Evolutionary conservation across 768 basidiomycete genomes (phyloP).

Genomic region (Lentinula edodes): DNA sequence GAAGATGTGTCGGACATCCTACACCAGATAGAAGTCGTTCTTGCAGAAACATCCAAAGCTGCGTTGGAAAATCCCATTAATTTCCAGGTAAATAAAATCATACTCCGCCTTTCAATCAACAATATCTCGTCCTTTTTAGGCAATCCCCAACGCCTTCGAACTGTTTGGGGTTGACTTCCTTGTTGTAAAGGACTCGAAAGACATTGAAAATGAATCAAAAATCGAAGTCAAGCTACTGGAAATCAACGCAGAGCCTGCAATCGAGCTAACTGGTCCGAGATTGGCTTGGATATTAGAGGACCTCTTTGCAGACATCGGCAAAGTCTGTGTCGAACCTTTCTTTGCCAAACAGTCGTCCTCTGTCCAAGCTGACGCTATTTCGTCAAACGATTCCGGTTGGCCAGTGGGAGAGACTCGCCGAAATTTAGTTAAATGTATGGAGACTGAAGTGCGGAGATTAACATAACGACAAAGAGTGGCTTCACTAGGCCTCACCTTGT

Average conservation of each 20-base stretch:
- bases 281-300: slow-evolving; percentile 78
- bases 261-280: slow-evolving; percentile 84
- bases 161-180: slow-evolving; percentile 94
- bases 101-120: background rate
- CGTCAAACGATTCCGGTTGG: slow-evolving; percentile 27
- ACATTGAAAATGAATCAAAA: slow-evolving; percentile 9
- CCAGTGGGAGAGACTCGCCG: slow-evolving; percentile 44
- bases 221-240: slow-evolving; percentile 77
- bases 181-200: slow-evolving; percentile 40
- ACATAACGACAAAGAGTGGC: background rate
- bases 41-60: slow-evolving; percentile 83
- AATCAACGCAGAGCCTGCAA: slow-evolving; percentile 93
- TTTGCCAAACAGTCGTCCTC: slow-evolving; percentile 21
- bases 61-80: slow-evolving; percentile 76
- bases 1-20: slow-evolving; percentile 42
- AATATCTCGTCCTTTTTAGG: slow-evolving; percentile 31
- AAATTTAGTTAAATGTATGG: slow-evolving; percentile 64
- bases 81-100: slow-evolving; percentile 60
- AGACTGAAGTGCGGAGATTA: slow-evolving; percentile 16
- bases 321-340: slow-evolving; percentile 69
- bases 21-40: slow-evolving; percentile 53
- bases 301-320: slow-evolving; percentile 67
- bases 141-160: slow-evolving; percentile 89
- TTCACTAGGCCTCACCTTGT: too few species aligned
- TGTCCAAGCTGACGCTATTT: background rate